Evolutionary conservation across 2,329 filamentous ascomycete genomes (phyloP).

Genomic region (Ophiostoma fasciatum): DNA sequence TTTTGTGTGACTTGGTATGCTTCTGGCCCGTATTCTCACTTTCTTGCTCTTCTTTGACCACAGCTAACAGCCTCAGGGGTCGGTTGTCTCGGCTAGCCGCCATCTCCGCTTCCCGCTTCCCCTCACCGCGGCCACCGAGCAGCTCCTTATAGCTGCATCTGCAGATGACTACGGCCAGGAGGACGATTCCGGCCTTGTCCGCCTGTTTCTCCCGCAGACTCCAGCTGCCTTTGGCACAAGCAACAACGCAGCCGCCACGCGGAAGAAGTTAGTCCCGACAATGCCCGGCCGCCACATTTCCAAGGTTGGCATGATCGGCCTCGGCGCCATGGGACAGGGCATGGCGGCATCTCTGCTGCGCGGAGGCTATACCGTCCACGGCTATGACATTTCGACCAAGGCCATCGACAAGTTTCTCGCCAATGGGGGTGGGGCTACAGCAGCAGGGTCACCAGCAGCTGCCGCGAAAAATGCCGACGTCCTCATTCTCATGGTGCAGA

Average conservation of each 20-base stretch:
- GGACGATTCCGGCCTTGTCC: conserved; percentile 17
- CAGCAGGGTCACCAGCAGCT: conserved; percentile 16
- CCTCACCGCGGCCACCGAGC: conserved; percentile 20
- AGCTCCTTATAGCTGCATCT: conserved; percentile 17
- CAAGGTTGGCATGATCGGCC: conserved; percentile 21
- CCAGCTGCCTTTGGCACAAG: conserved; percentile 12
- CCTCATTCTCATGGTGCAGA: conserved; percentile 16
- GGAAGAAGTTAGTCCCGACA: conserved; percentile 10
- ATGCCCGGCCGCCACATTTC: conserved; percentile 14
- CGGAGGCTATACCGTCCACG: conserved; percentile 19
- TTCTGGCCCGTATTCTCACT: too few species aligned
- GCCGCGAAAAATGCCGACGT: conserved; percentile 17
- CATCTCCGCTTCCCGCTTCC: conserved; percentile 19
- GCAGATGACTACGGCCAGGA: conserved; percentile 16
- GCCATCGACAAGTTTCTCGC: conserved; percentile 18
- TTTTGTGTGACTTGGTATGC: too few species aligned
- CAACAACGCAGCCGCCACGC: conserved; percentile 1
- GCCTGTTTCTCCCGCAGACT: conserved; percentile 6
- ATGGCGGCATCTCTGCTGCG: conserved; percentile 22
- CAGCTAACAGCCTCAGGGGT: too few species aligned
- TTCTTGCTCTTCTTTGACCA: too few species aligned
- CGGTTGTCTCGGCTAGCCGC: conserved; percentile 1
- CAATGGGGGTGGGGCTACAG: conserved; percentile 12
- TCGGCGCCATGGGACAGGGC: conserved; percentile 24
- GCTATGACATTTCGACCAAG: conserved; percentile 19